These are phyloP conservation scores for Leccinum boreale DNA, from an alignment of 768 basidiomycete genomes.

Conservation along the genomic window DNA sequence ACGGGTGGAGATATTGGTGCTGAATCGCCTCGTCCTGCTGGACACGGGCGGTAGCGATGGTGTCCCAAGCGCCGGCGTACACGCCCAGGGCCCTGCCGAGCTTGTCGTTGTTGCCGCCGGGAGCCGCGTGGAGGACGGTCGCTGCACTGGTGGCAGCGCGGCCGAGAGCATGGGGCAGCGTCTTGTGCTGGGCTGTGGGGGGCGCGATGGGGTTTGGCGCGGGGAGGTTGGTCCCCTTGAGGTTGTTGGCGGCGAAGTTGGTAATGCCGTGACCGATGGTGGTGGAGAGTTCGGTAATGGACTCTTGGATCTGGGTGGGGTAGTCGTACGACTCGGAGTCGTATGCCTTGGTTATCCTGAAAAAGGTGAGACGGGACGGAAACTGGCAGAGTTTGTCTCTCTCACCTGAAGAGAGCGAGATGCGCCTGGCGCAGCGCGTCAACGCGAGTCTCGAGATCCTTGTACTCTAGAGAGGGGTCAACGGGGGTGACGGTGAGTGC, in stretches of 20 bases:
- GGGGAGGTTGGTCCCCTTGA: conserved; percentile 86
- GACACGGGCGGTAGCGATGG: conserved; percentile 73
- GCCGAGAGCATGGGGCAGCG: conserved; percentile 90
- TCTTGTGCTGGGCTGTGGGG: conserved; percentile 78
- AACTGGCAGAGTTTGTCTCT: too few species aligned
- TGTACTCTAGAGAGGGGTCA: conserved; percentile 66
- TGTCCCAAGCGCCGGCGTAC: conserved; percentile 83
- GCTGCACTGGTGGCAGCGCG: conserved; percentile 73
- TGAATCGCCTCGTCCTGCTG: conserved; percentile 75
- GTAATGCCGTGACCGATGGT: conserved; percentile 72
- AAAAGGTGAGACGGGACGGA: background rate
- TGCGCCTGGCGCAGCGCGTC: conserved; percentile 87
- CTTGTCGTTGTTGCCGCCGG: conserved; percentile 55
- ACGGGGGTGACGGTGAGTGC: background rate
- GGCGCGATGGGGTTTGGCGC: conserved; percentile 57
- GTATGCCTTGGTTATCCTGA: conserved; percentile 84
- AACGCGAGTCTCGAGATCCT: conserved; percentile 90
- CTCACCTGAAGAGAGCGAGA: conserved; percentile 71
- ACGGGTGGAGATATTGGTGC: conserved; percentile 68
- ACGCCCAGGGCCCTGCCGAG: conserved; percentile 74
- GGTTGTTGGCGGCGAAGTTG: conserved; percentile 82
- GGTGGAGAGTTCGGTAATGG: conserved; percentile 66
- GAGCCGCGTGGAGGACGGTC: conserved; percentile 40
- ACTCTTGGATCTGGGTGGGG: conserved; percentile 85
- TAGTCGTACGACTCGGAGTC: conserved; percentile 87